Evolutionary conservation across 73 alveolate species (phyloP), one percentile per base, ranked within the genome.

Genomic region (Paramecium primaurelia): DNA sequence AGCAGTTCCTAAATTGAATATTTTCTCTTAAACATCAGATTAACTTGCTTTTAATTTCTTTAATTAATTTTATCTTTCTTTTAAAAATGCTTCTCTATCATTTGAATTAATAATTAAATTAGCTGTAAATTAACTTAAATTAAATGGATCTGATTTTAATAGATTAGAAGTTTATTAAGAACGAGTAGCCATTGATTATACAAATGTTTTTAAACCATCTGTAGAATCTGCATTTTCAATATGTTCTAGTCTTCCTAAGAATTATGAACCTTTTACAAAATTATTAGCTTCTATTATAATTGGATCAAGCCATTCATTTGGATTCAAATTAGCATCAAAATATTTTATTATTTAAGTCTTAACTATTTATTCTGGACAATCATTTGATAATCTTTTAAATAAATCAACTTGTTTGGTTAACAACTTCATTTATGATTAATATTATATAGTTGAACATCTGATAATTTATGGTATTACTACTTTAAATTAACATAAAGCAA

Each of bases 291-390:
- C 91, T 4, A 12, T 14, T 1, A 80, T 45, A 0, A 80, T 44
- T 18, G 91, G 77, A 80, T 80, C 91, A 7, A 80, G 5, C 49
- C 44, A 49, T 45, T 80, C 91, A 80, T 34, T 80, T 80, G 91
- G 54, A 42, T 44, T 44, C 16, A 32, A 12, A 18, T 45, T 10
- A 4, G 58, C 30, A 22, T 80, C 91, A 47, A 45, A 80, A 42
- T 32, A 42, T 18, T 80, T 80, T 3, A 80, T 80, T 2, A 80
- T 44, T 80, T 80, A 26, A 20, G 77, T 49, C 58, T 80, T 80
- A 2, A 80, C 58, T 10, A 45, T 28, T 12, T 12, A 22, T 22
- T 80, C 91, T 14, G 91, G 20, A 47, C 91, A 80, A 80, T 80
- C 91, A 42, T 22, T 44, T 32, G 44, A 26, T 14, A 80, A 49